These are phyloP conservation scores for Fusarium mundagurra DNA, from an alignment of 2,329 filamentous ascomycete genomes.

Conservation along the genomic window DNA sequence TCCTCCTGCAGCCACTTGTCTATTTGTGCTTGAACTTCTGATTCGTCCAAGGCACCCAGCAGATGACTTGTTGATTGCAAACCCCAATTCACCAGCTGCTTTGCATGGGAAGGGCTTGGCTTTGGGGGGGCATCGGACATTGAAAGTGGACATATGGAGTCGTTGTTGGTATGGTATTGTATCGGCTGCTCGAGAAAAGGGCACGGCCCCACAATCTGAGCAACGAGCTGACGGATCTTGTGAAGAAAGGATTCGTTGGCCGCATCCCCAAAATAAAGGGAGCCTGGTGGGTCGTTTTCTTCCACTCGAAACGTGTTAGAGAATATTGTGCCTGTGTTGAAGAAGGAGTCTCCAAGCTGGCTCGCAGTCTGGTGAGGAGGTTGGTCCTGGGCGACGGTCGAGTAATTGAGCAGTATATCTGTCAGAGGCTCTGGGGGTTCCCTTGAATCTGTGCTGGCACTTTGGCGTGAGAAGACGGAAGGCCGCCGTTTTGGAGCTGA, in stretches of 20 bases:
- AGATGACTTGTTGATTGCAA: not conserved
- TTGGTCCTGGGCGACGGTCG: fast-evolving
- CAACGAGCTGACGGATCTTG: not conserved
- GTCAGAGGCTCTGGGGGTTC: not conserved
- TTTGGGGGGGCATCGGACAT: not conserved
- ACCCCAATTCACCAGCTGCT: not conserved
- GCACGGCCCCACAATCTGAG: not conserved
- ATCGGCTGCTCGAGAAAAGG: not conserved
- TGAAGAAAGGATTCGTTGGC: not conserved
- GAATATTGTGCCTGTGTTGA: fast-evolving
- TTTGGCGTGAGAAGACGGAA: not conserved
- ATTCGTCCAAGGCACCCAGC: not conserved
- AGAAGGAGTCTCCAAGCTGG: not conserved
- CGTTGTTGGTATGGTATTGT: not conserved
- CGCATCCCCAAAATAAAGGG: not conserved
- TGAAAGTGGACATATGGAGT: not conserved
- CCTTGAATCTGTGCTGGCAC: fast-evolving
- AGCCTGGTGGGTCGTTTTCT: not conserved
- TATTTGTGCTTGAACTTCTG: not conserved
- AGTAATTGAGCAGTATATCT: not conserved
- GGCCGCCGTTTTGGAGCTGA: not conserved
- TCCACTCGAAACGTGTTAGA: not conserved
- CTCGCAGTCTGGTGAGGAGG: not conserved
- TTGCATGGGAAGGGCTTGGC: not conserved
- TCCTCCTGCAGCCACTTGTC: not conserved